phyloP scores from a whole-genome alignment of 108 stramenopile species.

The Nitzschia sp. region DNA sequence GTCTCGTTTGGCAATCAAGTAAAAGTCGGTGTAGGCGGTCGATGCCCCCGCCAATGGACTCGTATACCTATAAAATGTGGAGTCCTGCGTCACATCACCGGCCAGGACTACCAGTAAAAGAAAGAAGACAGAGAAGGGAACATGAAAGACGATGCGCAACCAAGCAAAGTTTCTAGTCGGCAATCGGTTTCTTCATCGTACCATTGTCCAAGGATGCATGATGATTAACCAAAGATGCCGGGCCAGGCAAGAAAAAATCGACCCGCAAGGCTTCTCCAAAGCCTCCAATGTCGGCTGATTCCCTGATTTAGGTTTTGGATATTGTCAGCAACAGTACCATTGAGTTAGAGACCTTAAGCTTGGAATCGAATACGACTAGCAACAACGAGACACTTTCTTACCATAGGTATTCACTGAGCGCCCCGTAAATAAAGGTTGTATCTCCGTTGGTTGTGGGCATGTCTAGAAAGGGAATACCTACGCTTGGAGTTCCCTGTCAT shows the following conservation, averaged over 20 bases:
- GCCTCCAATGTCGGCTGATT: slow-evolving; percentile 16
- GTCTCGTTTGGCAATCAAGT: slow-evolving; percentile 15
- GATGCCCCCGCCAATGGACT: slow-evolving; percentile 15
- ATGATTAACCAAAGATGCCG: slow-evolving; percentile 22
- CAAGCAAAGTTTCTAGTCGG: not conserved
- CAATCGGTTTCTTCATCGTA: no score
- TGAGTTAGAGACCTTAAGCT: no score
- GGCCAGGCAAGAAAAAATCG: slow-evolving; percentile 20
- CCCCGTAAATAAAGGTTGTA: not conserved
- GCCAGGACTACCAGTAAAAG: not conserved
- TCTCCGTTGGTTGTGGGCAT: not conserved
- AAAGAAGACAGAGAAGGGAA: not conserved
- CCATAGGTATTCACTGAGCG: slow-evolving; percentile 13
- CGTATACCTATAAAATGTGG: not conserved
- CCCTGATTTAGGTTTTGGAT: not conserved
- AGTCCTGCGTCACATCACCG: not conserved
- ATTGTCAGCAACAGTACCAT: not conserved
- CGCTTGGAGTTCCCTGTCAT: slow-evolving; percentile 13
- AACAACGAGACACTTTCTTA: slow-evolving; percentile 4
- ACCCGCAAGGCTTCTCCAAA: slow-evolving; percentile 13
- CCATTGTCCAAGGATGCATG: slow-evolving; percentile 28
- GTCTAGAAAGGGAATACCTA: slow-evolving; percentile 15
- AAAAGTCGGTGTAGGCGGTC: slow-evolving; percentile 18
- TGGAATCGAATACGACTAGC: no score
- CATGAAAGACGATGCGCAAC: not conserved